Percentiles rank a stretch among this genome's conserved stretches.
Evolutionary conservation across 192 early-diverging fungal species (phyloP).

Genomic region (Backusella morwellensis): DNA sequence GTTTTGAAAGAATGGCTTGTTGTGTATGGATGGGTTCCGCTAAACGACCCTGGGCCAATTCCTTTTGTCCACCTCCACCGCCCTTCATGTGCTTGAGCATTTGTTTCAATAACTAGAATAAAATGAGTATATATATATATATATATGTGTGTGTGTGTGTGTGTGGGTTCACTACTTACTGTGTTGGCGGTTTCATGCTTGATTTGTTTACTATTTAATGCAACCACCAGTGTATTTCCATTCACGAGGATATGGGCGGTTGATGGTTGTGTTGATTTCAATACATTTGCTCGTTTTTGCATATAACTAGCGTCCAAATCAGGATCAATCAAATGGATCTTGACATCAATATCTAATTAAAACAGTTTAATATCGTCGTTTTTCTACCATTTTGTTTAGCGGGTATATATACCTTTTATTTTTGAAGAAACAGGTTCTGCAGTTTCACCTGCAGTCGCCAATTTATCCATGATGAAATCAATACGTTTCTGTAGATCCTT

Average conservation of each 20-base stretch:
- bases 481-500: slow-evolving; percentile 41
- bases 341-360: slow-evolving; percentile 14
- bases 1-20: slow-evolving; percentile 11
- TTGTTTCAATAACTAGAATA: slow-evolving; percentile 40
- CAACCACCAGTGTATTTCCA: slow-evolving; percentile 38
- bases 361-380: too few species aligned
- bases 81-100: slow-evolving; percentile 43
- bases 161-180: slow-evolving; percentile 9
- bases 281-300: slow-evolving; percentile 42
- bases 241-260: slow-evolving; percentile 45
- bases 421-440: slow-evolving; percentile 14
- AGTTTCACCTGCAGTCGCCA: slow-evolving; percentile 28
- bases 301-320: slow-evolving; percentile 41
- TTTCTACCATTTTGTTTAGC: not conserved
- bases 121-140: not conserved
- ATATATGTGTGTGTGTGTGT: not conserved
- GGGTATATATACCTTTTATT: slow-evolving; percentile 10
- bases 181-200: slow-evolving; percentile 22
- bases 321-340: slow-evolving; percentile 39
- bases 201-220: slow-evolving; percentile 35
- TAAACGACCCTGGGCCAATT: slow-evolving; percentile 43
- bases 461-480: slow-evolving; percentile 39
- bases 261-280: slow-evolving; percentile 33
- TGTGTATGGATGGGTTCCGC: slow-evolving; percentile 7
- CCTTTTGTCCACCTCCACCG: slow-evolving; percentile 49